phyloP scores from a whole-genome alignment of 2,329 filamentous ascomycete species.

The Cladosporium sp. region DNA sequence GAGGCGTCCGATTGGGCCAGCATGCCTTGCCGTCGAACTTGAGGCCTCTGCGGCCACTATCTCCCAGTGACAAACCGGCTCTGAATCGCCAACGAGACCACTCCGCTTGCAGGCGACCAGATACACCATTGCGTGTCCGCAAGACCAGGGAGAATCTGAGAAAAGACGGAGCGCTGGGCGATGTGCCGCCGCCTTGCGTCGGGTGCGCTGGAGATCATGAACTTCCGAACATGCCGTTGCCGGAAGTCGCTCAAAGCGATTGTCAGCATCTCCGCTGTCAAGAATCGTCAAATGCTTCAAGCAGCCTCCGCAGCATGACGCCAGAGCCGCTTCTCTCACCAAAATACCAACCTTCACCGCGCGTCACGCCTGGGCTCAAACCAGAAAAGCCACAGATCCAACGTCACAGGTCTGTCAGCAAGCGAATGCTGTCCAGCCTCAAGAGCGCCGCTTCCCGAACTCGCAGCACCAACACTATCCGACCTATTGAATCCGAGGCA shows the following conservation, averaged over 20 bases:
- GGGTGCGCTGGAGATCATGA: background rate
- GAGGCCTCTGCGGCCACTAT: conserved; percentile 6
- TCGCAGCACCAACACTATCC: conserved; percentile 22
- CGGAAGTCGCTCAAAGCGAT: background rate
- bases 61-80: conserved; percentile 26
- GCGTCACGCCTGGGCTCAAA: background rate
- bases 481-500: conserved; percentile 22
- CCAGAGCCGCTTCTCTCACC: background rate
- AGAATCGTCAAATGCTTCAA: background rate
- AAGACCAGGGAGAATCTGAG: conserved; percentile 32
- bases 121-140: conserved; percentile 29
- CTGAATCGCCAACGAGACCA: conserved; percentile 27
- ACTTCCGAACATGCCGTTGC: background rate
- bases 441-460: conserved; percentile 28
- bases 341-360: background rate
- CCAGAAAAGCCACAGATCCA: conserved; percentile 16
- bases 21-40: background rate
- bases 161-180: conserved; percentile 9
- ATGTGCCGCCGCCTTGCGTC: conserved; percentile 9
- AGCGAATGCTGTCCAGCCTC: conserved; percentile 31
- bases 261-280: no score
- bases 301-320: background rate
- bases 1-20: background rate
- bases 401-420: conserved; percentile 29
- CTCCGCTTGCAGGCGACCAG: conserved; percentile 23